Percentiles rank a stretch among this genome's conserved stretches.
These are phyloP conservation scores for Bisporella sp. DNA, from an alignment of 2,329 filamentous ascomycete species.

Conservation along the genomic window DNA sequence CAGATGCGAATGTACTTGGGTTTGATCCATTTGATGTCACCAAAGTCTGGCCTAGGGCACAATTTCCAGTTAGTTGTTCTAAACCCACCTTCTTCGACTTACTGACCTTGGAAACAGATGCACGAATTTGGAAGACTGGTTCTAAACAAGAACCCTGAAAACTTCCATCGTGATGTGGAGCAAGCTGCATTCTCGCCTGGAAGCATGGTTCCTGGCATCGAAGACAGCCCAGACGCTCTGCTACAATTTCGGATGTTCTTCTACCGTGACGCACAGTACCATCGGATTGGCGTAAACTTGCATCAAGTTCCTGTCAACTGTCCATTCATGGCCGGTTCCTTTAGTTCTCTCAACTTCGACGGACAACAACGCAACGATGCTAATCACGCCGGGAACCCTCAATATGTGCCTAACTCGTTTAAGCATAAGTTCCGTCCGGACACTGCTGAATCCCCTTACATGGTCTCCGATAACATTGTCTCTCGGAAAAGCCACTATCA, in stretches of 20 bases:
- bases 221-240: conserved; percentile 59
- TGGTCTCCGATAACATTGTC: no score
- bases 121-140: conserved; percentile 43
- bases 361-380: no score
- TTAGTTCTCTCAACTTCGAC: no score
- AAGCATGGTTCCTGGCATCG: conserved; percentile 56
- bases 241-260: conserved; percentile 61
- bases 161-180: conserved; percentile 57
- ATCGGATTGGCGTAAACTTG: conserved; percentile 47
- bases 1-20: not conserved
- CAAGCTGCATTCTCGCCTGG: conserved; percentile 61
- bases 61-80: not conserved
- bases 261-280: conserved; percentile 54
- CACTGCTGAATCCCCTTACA: no score
- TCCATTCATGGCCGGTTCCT: no score
- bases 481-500: no score
- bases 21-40: conserved; percentile 1
- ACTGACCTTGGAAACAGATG: not conserved
- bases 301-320: conserved; percentile 41
- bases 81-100: not conserved
- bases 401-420: no score
- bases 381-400: no score
- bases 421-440: no score
- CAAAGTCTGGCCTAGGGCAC: not conserved
- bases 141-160: conserved; percentile 47